Evolutionary conservation across 495 filamentous ascomycete genomes (phyloP).

Genomic region (Penicillium malachiteum): DNA sequence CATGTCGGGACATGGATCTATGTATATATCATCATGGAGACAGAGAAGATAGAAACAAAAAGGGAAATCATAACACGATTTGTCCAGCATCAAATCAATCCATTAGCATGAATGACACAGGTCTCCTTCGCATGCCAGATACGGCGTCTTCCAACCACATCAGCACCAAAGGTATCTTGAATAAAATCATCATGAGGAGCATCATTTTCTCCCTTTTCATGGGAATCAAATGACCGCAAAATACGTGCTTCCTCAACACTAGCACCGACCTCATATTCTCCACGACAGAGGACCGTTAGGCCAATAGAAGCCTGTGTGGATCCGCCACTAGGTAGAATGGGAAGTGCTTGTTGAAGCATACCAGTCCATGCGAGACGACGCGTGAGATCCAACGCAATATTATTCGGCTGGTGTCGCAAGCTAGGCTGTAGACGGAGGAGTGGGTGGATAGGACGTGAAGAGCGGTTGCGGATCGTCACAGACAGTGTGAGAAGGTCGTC

Average conservation of each 20-base stretch:
- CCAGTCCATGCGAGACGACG: conserved; percentile 83
- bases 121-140: conserved; percentile 70
- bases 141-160: conserved; percentile 61
- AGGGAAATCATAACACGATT: background rate
- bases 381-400: conserved; percentile 78
- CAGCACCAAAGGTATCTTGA: conserved; percentile 53
- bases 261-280: conserved; percentile 79
- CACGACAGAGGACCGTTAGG: conserved; percentile 70
- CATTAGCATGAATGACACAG: conserved; percentile 59
- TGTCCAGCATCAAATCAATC: conserved; percentile 15
- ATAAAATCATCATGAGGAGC: conserved; percentile 40
- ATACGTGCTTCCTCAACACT: conserved; percentile 75
- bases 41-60: background rate
- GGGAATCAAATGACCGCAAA: conserved; percentile 16
- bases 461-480: conserved; percentile 71
- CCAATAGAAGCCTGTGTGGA: conserved; percentile 58
- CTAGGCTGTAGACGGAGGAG: conserved; percentile 75
- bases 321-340: conserved; percentile 55
- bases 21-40: conserved; percentile 2
- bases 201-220: conserved; percentile 13
- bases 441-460: conserved; percentile 62
- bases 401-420: conserved; percentile 68
- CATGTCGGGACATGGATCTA: conserved; percentile 5
- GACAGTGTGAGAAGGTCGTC: conserved; percentile 71
- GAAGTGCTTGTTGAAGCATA: conserved; percentile 71